Evolutionary conservation across 75 land plant genomes (phyloP).

Genomic region (Pinus albicaulis): DNA sequence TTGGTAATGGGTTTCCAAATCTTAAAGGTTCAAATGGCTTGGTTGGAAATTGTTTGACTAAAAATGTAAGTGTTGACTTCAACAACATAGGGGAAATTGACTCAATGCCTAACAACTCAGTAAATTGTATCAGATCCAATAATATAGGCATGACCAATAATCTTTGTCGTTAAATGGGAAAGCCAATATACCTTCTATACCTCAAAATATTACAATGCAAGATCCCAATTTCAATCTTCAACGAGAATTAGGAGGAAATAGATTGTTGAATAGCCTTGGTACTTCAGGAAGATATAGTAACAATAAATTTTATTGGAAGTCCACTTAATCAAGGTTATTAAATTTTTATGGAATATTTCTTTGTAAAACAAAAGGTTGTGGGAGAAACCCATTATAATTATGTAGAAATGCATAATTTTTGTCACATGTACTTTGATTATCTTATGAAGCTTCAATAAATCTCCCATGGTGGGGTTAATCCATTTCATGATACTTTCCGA

Average conservation of each 20-base stretch:
- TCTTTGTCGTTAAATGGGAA: slow-evolving; percentile 53
- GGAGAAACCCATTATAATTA: not conserved
- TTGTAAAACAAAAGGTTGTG: slow-evolving; percentile 2
- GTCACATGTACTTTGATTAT: not conserved
- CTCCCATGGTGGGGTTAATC: not conserved
- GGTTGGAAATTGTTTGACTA: slow-evolving; percentile 36
- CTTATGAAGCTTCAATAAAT: not conserved
- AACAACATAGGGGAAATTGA: slow-evolving; percentile 27
- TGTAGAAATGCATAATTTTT: not conserved
- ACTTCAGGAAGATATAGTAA: slow-evolving; percentile 41
- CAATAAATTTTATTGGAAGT: slow-evolving; percentile 62
- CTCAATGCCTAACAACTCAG: slow-evolving; percentile 22
- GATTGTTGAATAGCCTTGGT: slow-evolving; percentile 44
- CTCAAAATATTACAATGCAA: slow-evolving; percentile 27
- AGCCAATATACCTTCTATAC: slow-evolving; percentile 33
- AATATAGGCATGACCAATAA: slow-evolving; percentile 34
- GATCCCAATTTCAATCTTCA: slow-evolving; percentile 35
- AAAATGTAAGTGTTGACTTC: slow-evolving; percentile 16
- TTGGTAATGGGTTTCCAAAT: slow-evolving; percentile 15
- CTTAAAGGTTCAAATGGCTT: slow-evolving; percentile 37
- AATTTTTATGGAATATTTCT: not conserved
- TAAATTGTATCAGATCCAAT: slow-evolving; percentile 35
- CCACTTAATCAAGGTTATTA: slow-evolving; percentile 2
- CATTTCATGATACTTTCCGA: not conserved
- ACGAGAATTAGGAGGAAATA: slow-evolving; percentile 43